Evolutionary conservation across 495 filamentous ascomycete species (phyloP), one percentile per base, ranked within the genome.

Genomic region (Penicillium arizonense): DNA sequence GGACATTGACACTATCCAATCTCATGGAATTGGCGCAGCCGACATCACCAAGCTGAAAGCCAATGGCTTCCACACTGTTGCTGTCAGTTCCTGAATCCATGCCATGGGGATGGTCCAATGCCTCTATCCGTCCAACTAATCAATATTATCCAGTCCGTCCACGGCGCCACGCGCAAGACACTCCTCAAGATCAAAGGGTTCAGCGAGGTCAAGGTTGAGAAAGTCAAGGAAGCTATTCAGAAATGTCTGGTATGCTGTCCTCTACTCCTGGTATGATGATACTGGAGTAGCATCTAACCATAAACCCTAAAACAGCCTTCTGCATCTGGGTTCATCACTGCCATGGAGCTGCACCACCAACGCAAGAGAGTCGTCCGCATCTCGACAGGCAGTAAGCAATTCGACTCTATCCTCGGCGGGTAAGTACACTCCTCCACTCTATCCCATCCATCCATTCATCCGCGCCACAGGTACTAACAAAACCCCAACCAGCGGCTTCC

Each of bases 131-230:
- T 10, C 20, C 6, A 53, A 21, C 20, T 34, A 38, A 35, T 10
- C 13, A 50, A 11, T n/a, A 10, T 20, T 21, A 6, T 45, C 16
- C 47, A 87, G 87, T 81, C 83, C 40, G 82, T 90, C 35, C 79
- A 87, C 57, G 74, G 78, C 14, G 82, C 85, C 14, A 89, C 86
- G 5, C 78, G 84, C 34, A 82, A 78, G 55, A 84, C 75, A 26
- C 75, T 91, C 30, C 66, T 86, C 50, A 90, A 87, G 64, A 88
- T 91, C 64, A 89, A 87, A 63, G 88, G 88, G 6, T 90, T 91
- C 69, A 89, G 86, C 48, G 88, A 91, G 61, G 77, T 85, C 60
- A 91, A 90, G 67, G 88, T 90, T 11, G 88, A 90, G 52, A 91
- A 90, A 63, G 76, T 91, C 64, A 91, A 90, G 61, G 88, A 91